A percentile compares a stretch with the other conserved stretches of the same genome.
phyloP scores from a whole-genome alignment of 75 land plant genomes.

The Pinus albicaulis region DNA sequence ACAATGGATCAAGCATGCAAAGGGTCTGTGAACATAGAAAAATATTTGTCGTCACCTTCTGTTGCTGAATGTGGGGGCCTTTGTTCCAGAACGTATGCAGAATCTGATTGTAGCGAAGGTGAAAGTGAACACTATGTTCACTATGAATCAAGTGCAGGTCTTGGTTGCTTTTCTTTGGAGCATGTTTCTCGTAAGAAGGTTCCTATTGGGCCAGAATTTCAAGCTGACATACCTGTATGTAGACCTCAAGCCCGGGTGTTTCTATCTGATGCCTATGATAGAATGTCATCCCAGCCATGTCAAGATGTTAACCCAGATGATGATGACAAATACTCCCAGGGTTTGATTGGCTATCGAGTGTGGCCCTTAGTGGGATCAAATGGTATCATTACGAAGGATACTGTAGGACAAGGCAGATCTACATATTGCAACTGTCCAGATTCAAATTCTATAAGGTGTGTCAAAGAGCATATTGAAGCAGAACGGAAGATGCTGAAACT shows the following conservation, averaged over 20 bases:
- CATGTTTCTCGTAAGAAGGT: constrained; percentile 42
- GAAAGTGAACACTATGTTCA: constrained; percentile 2
- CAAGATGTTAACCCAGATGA: neutral
- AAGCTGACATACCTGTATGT: constrained; percentile 59
- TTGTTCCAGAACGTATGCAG: neutral
- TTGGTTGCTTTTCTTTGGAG: constrained; percentile 10
- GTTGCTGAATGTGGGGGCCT: constrained; percentile 7
- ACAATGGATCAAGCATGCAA: constrained; percentile 4
- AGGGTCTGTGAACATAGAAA: neutral
- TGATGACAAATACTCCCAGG: constrained; percentile 13
- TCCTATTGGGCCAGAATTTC: constrained; percentile 61
- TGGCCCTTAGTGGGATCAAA: constrained; percentile 32
- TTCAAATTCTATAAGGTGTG: constrained; percentile 54
- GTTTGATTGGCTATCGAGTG: constrained; percentile 28
- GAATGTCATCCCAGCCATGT: neutral
- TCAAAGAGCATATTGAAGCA: constrained; percentile 53
- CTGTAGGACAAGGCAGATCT: constrained; percentile 22
- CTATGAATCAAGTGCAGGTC: neutral
- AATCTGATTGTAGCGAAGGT: constrained; percentile 6
- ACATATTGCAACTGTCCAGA: constrained; percentile 34
- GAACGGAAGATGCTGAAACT: constrained; percentile 44
- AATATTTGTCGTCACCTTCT: neutral
- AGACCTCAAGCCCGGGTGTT: constrained; percentile 2
- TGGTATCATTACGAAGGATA: neutral
- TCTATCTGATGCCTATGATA: neutral